Evolutionary conservation across 805 yeast genomes (phyloP), one percentile per base, ranked within the genome.

Genomic region (Priceomyces medius): DNA sequence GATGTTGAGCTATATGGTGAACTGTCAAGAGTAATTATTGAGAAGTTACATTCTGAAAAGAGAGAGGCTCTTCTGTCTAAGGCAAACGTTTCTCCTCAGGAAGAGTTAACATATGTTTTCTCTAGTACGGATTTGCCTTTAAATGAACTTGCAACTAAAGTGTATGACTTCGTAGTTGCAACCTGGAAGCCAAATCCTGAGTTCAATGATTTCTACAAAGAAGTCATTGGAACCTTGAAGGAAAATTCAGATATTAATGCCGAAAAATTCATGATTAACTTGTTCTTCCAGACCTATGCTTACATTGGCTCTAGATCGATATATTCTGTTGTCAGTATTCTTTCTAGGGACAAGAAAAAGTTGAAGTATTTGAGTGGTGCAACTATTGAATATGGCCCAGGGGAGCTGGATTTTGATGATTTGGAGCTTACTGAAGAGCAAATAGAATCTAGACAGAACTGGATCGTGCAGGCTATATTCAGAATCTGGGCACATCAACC

Each of bases 281-380:
- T 86, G 12, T 62, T 88, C 10, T 73, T 83, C 53, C 91, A 87
- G 54, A 72, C 84, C 0, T 73, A 88, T 38, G 85, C 91, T 35
- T 82, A 82, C 50, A 82, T 88, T 43, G 97, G 98, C 10, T 83
- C 88, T 35, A 77, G 97, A 57, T 90, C 97, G 0, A 74, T 90
- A 32, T 87, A 68, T 49, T 70, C 76, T 1, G 71, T 68, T 23
- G 72, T 70, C 10, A 62, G 68, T 45, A 61, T 70, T 20, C 49
- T 70, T 35, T 55, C 64, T 27, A 59, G 76, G 42, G 76, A 70
- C 44, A 50, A 68, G 29, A 62, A 57, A 37, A 70, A 70, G 49
- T 56, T 70, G 49, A 66, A 63, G 49, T 66, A 49, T 48, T 48
- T 67, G 40, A 56, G 66, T 42, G 74, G 74, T 2, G 48, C 54